These are phyloP conservation scores for Aspergillus ochraceoroseus DNA, from an alignment of 2,329 filamentous ascomycete genomes.

Conservation along the genomic window DNA sequence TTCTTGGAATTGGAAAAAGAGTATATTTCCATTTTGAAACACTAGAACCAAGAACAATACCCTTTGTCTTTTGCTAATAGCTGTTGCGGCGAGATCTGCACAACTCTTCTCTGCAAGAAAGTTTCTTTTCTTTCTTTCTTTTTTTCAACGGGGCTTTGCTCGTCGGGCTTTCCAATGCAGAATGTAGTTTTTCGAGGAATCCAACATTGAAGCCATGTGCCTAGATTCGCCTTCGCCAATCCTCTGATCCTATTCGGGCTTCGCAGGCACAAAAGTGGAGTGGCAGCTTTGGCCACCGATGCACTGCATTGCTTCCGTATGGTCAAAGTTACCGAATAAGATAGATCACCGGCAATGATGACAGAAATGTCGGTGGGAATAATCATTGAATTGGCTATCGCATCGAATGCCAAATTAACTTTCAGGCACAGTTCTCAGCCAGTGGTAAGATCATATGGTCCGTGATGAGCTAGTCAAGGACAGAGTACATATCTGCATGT, in stretches of 20 bases:
- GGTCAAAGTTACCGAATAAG: no score
- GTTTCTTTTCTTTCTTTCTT: no score
- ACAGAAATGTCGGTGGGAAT: conserved; percentile 2
- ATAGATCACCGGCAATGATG: no score
- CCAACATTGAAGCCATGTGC: neutral
- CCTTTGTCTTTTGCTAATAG: no score
- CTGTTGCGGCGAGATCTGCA: no score
- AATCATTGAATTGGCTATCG: neutral
- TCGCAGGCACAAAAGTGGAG: no score
- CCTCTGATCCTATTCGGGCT: neutral
- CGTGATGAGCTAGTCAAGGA: neutral
- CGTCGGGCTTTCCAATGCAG: neutral
- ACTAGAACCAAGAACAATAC: no score
- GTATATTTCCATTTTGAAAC: no score
- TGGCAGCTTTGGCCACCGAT: conserved; percentile 3
- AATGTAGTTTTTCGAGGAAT: neutral
- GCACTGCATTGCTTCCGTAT: neutral
- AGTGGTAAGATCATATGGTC: neutral
- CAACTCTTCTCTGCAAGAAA: no score
- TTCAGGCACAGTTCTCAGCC: neutral
- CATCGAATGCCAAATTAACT: neutral
- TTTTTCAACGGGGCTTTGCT: no score
- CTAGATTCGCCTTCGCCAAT: neutral
- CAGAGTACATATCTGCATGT: conserved; percentile 2
- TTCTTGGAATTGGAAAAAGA: no score